A percentile compares a stretch with the other conserved stretches of the same genome.
These are phyloP conservation scores for Dendrobium chrysotoxum DNA, from an alignment of 106 monocot genomes.

Conservation along the genomic window DNA sequence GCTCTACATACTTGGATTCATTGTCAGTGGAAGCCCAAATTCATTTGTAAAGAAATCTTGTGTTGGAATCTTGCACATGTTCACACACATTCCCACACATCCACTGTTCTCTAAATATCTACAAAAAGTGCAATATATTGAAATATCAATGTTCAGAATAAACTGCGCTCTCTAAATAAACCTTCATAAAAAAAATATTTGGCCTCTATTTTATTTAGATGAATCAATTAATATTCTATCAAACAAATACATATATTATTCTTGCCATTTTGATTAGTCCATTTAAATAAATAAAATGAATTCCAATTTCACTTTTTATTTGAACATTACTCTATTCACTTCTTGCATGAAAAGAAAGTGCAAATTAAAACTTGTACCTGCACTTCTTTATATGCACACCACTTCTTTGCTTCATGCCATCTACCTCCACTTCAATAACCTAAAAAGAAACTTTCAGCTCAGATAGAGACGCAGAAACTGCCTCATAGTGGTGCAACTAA, in stretches of 20 bases:
- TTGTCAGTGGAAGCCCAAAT: conserved; percentile 93
- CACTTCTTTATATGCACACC: conserved; percentile 93
- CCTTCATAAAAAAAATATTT: too few species aligned
- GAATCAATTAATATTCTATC: too few species aligned
- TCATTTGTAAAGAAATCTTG: conserved; percentile 99
- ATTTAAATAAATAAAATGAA: too few species aligned
- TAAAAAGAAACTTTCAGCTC: conserved; percentile 12
- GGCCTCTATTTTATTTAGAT: too few species aligned
- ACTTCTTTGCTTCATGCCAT: conserved; percentile 86
- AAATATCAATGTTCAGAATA: not conserved
- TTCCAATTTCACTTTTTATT: too few species aligned
- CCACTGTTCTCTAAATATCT: conserved; percentile 92
- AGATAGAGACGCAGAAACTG: too few species aligned
- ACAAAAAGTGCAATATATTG: not conserved
- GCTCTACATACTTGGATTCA: conserved; percentile 73
- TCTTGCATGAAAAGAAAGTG: too few species aligned
- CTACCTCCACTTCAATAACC: conserved; percentile 93
- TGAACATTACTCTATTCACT: too few species aligned
- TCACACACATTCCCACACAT: conserved; percentile 96
- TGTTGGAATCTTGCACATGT: conserved; percentile 95
- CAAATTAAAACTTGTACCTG: conserved; percentile 24
- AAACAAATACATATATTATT: too few species aligned
- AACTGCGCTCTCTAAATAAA: too few species aligned
- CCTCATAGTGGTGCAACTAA: too few species aligned
- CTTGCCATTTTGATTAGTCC: too few species aligned